Evolutionary conservation across 2,329 filamentous ascomycete species (phyloP), one percentile per base, ranked within the genome.

Genomic region (Microascus cirrosus): DNA sequence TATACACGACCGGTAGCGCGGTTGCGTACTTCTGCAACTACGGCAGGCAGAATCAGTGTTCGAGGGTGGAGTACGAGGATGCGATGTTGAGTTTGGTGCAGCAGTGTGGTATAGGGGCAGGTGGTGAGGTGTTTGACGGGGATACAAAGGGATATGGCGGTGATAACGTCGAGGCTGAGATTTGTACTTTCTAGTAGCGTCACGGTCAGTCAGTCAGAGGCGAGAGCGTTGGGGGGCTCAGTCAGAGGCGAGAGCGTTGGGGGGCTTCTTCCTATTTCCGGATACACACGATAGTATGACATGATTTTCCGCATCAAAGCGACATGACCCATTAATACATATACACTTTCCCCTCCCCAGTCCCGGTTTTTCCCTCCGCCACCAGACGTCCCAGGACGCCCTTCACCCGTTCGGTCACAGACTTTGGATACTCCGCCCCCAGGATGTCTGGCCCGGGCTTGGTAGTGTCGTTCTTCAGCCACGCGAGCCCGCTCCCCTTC

Each of bases 21-120:
- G 50, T 59, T 12, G 60, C 60, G 36, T 61, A 61, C 58, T 60
- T 61, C 35, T 60, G 60, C 59, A 60, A 58, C 59, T 61, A 56
- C 34, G 52, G 58, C 12, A 24, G 39, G 20, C 11, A 36, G 24
- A 59, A 59, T 53, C 54, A 55, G 25, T 61, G 60, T 55, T 59
- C 57, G 54, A 55, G 60, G 50, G 36, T 56, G n/a, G 60, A 61
- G 60, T 59, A 56, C 39, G 58, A 59, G 45, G 45, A 52, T 12
- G 45, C 55, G 10, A 52, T 57, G 55, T 45, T 25, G 20, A 32
- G n/a, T 10, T 45, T 57, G 12, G 55, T 57, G 45, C 8, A 12
- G 20, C 55, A 57, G 20, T 52, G 55, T 28, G 55, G 55, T 10
- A 35, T 51, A 2, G 55, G 55, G 13, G 24, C n/a, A 2, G 55